Evolutionary conservation across 2,329 filamentous ascomycete genomes (phyloP).

Genomic region (Talaromyces sp.): DNA sequence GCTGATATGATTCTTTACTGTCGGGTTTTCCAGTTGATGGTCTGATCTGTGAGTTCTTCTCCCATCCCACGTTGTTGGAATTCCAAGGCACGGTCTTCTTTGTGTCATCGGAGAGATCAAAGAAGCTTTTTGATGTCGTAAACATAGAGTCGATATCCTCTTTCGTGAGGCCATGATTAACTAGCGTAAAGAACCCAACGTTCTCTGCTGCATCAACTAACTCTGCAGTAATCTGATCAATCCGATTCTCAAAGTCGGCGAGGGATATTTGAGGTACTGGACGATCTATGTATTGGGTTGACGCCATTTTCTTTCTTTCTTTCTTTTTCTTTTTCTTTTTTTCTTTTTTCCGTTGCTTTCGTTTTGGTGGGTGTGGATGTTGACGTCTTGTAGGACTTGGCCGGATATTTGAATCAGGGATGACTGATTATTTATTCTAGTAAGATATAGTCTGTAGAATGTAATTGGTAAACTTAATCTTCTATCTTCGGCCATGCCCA

Average conservation of each 20-base stretch:
- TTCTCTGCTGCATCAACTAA: constrained; percentile 60
- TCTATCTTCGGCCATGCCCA: background rate
- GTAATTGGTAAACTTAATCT: background rate
- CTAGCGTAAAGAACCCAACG: constrained; percentile 63
- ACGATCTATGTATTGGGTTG: constrained; percentile 47
- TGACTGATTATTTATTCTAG: no score
- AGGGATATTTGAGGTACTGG: constrained; percentile 58
- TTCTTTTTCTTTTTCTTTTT: no score
- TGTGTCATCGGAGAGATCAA: constrained; percentile 53
- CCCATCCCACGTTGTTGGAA: constrained; percentile 62
- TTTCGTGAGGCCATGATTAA: constrained; percentile 57
- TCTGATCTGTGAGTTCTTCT: constrained; percentile 61
- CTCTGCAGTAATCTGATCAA: constrained; percentile 57
- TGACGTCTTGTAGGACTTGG: background rate
- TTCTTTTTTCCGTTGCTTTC: no score
- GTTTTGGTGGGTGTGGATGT: background rate
- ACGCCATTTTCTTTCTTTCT: constrained; percentile 6
- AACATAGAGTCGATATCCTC: constrained; percentile 58
- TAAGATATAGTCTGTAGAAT: background rate
- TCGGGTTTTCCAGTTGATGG: constrained; percentile 63
- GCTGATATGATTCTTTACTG: constrained; percentile 64
- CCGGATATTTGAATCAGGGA: no score
- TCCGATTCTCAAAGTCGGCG: constrained; percentile 54
- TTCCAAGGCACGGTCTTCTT: constrained; percentile 61
- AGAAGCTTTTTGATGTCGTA: constrained; percentile 55